Base-by-base conservation (phyloP, 371 early-diverging fungal species). In the Mucor racemosus region DNA sequence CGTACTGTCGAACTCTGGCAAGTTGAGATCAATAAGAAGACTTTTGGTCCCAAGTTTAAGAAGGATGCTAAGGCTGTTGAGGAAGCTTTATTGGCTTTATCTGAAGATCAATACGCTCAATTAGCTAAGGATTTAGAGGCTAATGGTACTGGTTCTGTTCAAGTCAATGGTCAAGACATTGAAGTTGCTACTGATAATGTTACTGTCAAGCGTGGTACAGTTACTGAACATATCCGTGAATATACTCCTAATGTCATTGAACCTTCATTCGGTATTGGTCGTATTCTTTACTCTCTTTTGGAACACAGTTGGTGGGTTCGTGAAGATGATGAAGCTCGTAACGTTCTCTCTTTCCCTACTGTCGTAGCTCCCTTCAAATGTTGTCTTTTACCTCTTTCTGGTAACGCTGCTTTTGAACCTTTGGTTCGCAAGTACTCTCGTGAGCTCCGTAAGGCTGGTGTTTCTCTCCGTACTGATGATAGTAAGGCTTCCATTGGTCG, bases 181-280 rank as follows among this genome's bases (percentile, higher is more conserved):
- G 89, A 87, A 54, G 74, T 97, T 56, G 89, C 91, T 40, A 73
- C 76, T 50, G 90, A 86, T 48, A 87, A 95, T 84, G 79, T 96
- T n/a, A 80, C 84, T 44, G 87, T 90, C 74, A 85, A 91, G 65
- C 83, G 82, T 65, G 87, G 83, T 68, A 92, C 91, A 10, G 85
- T 94, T 59, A 95, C 91, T 42, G 92, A 93, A 65, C 86, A 91
- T 68, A 84, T 97, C 38, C 95, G 97, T 79, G 99, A 99, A 84
- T 98, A 91, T 82, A 92, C 90, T 10, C 99, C 99, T 46, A 96
- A 94, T 75, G 99, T 99, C 73, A 99, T 99, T 76, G 99, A 99
- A 82, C 99, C 99, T 46, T 99, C 99, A 33, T 99, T 99, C 84
- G 99, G 99, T 85, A 93, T 99, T 69, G 99, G 99, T 65, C 97